phyloP scores from a whole-genome alignment of 2,329 filamentous ascomycete species.

The Aspergillus persii region DNA sequence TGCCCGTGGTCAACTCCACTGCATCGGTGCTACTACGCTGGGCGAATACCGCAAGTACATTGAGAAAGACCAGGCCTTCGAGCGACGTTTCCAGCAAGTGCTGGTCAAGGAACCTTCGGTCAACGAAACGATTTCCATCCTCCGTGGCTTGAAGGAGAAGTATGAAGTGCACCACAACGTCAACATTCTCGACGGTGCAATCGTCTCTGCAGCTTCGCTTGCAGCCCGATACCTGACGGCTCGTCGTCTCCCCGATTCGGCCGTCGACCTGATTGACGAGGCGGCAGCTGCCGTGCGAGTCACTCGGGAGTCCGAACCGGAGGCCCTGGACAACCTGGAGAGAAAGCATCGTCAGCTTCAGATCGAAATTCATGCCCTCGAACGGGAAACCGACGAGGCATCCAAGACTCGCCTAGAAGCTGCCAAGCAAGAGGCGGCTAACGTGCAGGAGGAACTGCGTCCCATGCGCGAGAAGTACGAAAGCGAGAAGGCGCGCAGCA shows the following conservation, averaged over 20 bases:
- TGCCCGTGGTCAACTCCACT: slow-evolving; percentile 92
- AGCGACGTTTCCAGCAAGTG: slow-evolving; percentile 97
- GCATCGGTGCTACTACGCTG: slow-evolving; percentile 94
- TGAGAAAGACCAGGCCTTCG: slow-evolving; percentile 96
- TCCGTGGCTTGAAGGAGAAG: slow-evolving; percentile 96
- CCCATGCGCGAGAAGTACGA: slow-evolving; percentile 95
- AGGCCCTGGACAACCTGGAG: slow-evolving; percentile 92
- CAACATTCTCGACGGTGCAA: slow-evolving; percentile 88
- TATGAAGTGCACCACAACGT: slow-evolving; percentile 99
- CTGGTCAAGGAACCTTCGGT: slow-evolving; percentile 91
- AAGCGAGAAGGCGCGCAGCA: slow-evolving; percentile 84
- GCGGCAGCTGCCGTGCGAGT: slow-evolving; percentile 95
- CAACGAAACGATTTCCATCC: slow-evolving; percentile 88
- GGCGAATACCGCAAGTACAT: slow-evolving; percentile 98
- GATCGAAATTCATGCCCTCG: slow-evolving; percentile 94
- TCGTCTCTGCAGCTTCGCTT: slow-evolving; percentile 86
- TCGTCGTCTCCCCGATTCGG: slow-evolving; percentile 88
- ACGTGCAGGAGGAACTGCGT: slow-evolving; percentile 87
- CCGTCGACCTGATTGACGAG: slow-evolving; percentile 94
- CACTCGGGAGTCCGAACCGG: slow-evolving; percentile 91
- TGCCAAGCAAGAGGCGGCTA: slow-evolving; percentile 86
- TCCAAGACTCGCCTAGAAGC: slow-evolving; percentile 78
- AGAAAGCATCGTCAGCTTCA: slow-evolving; percentile 84
- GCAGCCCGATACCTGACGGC: slow-evolving; percentile 91
- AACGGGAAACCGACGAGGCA: slow-evolving; percentile 91